Conservation (phyloP, 2,329 filamentous ascomycete genomes). For the Cadophora gregata region DNA sequence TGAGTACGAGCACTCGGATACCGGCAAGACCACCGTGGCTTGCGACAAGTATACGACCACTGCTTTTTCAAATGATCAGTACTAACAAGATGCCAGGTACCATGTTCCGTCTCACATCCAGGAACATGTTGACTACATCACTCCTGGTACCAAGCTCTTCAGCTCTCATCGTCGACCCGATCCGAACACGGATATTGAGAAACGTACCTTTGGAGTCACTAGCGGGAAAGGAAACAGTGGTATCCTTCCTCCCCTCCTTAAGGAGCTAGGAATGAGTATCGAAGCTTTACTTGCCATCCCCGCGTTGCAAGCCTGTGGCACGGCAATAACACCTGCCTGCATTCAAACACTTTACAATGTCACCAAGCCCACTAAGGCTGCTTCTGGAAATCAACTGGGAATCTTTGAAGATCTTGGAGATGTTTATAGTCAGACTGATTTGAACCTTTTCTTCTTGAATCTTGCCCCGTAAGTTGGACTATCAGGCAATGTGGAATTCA, state of each 20-base stretch:
- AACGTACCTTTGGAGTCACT: slow-evolving; percentile 33
- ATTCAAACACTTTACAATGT: slow-evolving; percentile 49
- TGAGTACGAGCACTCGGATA: slow-evolving; percentile 52
- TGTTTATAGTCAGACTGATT: slow-evolving; percentile 56
- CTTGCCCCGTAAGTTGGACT: slow-evolving; percentile 44
- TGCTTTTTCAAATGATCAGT: too few species aligned
- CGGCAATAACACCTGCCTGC: slow-evolving; percentile 49
- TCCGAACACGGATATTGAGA: slow-evolving; percentile 22
- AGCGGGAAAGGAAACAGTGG: slow-evolving; percentile 20
- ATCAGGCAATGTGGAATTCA: slow-evolving; percentile 29
- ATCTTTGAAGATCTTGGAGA: slow-evolving; percentile 61
- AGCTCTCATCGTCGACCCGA: slow-evolving; percentile 50
- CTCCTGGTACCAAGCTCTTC: slow-evolving; percentile 44
- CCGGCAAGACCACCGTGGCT: slow-evolving; percentile 49
- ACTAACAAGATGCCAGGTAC: slow-evolving; percentile 27
- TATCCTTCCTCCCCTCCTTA: slow-evolving; percentile 18
- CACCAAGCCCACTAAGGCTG: slow-evolving; percentile 22
- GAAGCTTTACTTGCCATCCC: slow-evolving; percentile 24
- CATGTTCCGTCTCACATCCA: slow-evolving; percentile 39
- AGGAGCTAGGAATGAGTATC: slow-evolving; percentile 20
- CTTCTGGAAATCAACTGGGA: slow-evolving; percentile 46
- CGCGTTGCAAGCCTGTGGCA: slow-evolving; percentile 38
- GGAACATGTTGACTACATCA: slow-evolving; percentile 42
- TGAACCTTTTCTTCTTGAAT: slow-evolving; percentile 48
- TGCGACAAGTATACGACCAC: slow-evolving; percentile 33